Evolutionary conservation across 1,284 basidiomycete species (phyloP), one percentile per base, ranked within the genome.

Genomic region (Xanthoconium separans): DNA sequence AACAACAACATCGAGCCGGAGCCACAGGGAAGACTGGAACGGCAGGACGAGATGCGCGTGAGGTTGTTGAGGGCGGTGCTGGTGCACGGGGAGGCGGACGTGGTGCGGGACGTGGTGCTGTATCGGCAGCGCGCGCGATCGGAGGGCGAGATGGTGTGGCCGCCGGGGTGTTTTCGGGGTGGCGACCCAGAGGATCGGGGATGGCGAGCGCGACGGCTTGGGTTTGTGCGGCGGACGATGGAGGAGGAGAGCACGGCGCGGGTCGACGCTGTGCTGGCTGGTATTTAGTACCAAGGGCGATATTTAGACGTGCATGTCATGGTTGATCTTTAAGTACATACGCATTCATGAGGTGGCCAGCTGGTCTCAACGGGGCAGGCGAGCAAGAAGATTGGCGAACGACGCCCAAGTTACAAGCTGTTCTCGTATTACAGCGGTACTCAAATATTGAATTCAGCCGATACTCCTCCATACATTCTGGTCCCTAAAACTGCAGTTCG

Each of bases 21-120:
- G 36, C 3, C 1, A 8, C 50, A 33, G n/a, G 13, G 15, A 30
- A 46, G 7, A 15, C 43, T 52, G 16, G 15, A 10, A 15, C 43
- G 56, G 18, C n/a, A 46, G 15, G 48, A 48, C 12, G 65, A 55
- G 50, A 27, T 41, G 24, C 55, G 79, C 13, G 70, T 61, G 57
- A 82, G 77, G 62, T 63, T 89, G 56, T 60, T 90, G 53, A 74
- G 73, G 59, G 77, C 75, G 15, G 69, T 89, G 20, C 70, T 83
- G 2, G 70, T 69, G 18, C 83, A 81, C 59, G 83, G 82, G 0
- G 69, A 69, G 20, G 60, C 64, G 47, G 75, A 79, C 13, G 65
- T 77, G 31, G 73, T 88, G 29, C 70, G 70, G 58, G 80, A 87
- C 22, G 72, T 89, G 22, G 71, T 83, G 46, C 61, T 62, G 43